Conservation (phyloP, 1,284 basidiomycete species). For the Rhizopogon parksii region DNA sequence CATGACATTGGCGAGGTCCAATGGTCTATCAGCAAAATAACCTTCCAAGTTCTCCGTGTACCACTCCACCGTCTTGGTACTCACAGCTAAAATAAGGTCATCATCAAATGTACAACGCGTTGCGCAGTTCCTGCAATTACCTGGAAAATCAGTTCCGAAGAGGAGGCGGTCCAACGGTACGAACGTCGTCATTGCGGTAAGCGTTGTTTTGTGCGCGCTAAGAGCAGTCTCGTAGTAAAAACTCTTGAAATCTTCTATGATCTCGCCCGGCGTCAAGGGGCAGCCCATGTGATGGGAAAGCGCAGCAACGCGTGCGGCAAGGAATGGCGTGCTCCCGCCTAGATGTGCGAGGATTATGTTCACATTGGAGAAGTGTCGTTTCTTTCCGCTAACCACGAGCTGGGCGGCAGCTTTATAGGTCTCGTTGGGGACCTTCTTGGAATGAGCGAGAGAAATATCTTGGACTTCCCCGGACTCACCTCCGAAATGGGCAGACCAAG, state of each 20-base stretch:
- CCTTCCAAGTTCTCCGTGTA: conserved; percentile 46
- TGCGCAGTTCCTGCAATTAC: conserved; percentile 27
- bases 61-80: conserved; percentile 47
- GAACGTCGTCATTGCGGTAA: conserved; percentile 44
- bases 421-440: conserved; percentile 60
- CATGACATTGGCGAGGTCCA: conserved; percentile 35
- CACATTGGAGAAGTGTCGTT: conserved; percentile 49
- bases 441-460: conserved; percentile 4
- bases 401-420: conserved; percentile 73
- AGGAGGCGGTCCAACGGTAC: conserved; percentile 43
- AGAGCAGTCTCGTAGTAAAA: conserved; percentile 71
- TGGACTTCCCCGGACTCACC: conserved; percentile 29
- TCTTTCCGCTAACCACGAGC: conserved; percentile 62
- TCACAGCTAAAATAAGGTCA: conserved; percentile 41
- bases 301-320: conserved; percentile 59
- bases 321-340: conserved; percentile 53
- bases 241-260: conserved; percentile 55
- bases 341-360: conserved; percentile 65
- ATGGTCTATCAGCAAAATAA: conserved; percentile 34
- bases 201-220: conserved; percentile 44
- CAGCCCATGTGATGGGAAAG: conserved; percentile 65
- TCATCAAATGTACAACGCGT: conserved; percentile 1
- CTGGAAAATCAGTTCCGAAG: conserved; percentile 72
- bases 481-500: conserved; percentile 65
- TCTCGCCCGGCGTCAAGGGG: conserved; percentile 47